Base-by-base conservation (phyloP, 2,329 filamentous ascomycete genomes). In the Dactylonectria estremocensis region DNA sequence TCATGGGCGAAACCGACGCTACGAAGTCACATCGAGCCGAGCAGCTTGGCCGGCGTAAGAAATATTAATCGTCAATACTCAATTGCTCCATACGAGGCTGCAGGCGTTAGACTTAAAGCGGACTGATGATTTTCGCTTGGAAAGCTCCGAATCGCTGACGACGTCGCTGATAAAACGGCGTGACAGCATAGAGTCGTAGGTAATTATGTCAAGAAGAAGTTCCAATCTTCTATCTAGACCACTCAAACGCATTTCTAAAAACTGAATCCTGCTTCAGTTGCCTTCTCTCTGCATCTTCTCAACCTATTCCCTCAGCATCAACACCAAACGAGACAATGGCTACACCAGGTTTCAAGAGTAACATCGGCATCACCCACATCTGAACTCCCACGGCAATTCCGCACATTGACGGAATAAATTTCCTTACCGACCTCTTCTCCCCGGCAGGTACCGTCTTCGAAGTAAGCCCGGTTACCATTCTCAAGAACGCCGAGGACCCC, bases 301-400 rank as follows among this genome's bases (percentile, higher is more conserved):
- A 37, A 8, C n/a, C n/a, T n/a, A n/a, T n/a, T n/a, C n/a, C n/a
- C n/a, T n/a, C n/a, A 37, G 2, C 7, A 37, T 37, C 9, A 37
- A 37, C 33, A 4, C 4, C 33, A 37, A 37, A 37, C 33, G 33
- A 13, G 10, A 13, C 33, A 18, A 52, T 48, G 45, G 20, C 45
- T 13, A 24, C 10, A 10, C 18, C 9, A 48, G 20, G 20, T 13
- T 48, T 48, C 20, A 48, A 48, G 18, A 48, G 45, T 20, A 24
- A 48, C 3, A 48, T 64, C 24, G 79, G 61, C 5, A 77, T 86
- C 55, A 86, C 83, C 28, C 80, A 84, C 65, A 82, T 88, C 57
- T 82, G 81, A 14, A 86, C 85, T 1, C 85, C 85, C 3, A 86
- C 84, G 0, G 83, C 84, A n/a, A 81, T 87, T 54, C 65, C 87